Evolutionary conservation across 2,329 filamentous ascomycete species (phyloP).

Genomic region (Cladophialophora psammophila): DNA sequence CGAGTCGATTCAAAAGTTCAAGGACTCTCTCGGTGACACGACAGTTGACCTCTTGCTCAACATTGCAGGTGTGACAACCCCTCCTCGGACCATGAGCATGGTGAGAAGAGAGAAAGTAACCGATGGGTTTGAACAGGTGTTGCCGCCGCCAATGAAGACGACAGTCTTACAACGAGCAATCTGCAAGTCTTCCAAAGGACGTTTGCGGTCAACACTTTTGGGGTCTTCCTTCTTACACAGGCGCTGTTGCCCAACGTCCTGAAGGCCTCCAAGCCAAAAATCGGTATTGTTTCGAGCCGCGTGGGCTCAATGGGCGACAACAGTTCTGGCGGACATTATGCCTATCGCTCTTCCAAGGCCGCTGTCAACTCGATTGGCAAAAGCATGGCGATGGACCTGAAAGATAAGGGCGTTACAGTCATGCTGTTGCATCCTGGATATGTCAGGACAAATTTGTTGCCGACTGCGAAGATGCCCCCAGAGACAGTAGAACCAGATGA

Average conservation of each 20-base stretch:
- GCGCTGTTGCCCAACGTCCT: slow-evolving; percentile 53
- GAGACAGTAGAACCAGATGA: slow-evolving; percentile 55
- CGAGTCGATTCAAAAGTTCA: slow-evolving; percentile 39
- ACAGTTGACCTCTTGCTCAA: slow-evolving; percentile 38
- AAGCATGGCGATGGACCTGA: slow-evolving; percentile 53
- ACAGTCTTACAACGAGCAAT: slow-evolving; percentile 44
- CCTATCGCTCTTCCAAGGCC: slow-evolving; percentile 55
- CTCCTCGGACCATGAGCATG: neutral
- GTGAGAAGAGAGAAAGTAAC: slow-evolving; percentile 6
- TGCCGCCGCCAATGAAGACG: slow-evolving; percentile 44
- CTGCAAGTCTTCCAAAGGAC: slow-evolving; percentile 42
- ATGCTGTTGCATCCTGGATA: slow-evolving; percentile 55
- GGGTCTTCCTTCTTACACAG: slow-evolving; percentile 55
- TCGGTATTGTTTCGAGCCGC: slow-evolving; percentile 54
- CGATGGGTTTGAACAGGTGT: slow-evolving; percentile 41
- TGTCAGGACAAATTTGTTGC: slow-evolving; percentile 50
- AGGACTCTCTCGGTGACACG: slow-evolving; percentile 31
- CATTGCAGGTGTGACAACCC: slow-evolving; percentile 33
- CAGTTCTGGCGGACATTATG: slow-evolving; percentile 51
- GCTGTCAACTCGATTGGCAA: slow-evolving; percentile 56
- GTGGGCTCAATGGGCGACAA: slow-evolving; percentile 56
- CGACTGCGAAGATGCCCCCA: slow-evolving; percentile 33
- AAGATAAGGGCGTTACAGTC: slow-evolving; percentile 51
- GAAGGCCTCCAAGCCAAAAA: slow-evolving; percentile 42
- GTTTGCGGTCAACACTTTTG: slow-evolving; percentile 56